Percentiles rank a stretch among this genome's conserved stretches.
phyloP scores from a whole-genome alignment of 768 basidiomycete species.

The Terana coerulea region DNA sequence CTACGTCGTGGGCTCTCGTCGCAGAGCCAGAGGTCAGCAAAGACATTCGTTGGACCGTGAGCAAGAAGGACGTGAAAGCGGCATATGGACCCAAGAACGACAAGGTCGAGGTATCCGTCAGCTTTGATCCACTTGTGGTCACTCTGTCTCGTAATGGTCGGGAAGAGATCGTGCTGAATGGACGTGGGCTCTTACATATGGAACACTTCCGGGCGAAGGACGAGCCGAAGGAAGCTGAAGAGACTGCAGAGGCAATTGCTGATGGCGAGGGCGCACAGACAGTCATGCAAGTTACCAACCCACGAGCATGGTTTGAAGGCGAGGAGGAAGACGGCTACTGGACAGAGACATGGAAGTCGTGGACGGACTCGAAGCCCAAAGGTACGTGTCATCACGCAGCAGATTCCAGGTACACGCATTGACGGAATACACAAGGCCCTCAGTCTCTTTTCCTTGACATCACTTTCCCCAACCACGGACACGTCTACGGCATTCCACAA shows the following conservation, averaged over 20 bases:
- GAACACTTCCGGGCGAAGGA: conserved; percentile 87
- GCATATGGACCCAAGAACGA: conserved; percentile 62
- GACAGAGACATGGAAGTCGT: conserved; percentile 84
- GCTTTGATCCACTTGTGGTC: conserved; percentile 74
- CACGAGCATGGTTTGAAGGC: conserved; percentile 83
- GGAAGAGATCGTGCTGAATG: conserved; percentile 87
- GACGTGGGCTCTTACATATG: conserved; percentile 90
- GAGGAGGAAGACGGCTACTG: conserved; percentile 80
- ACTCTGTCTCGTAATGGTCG: conserved; percentile 68
- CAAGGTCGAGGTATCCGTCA: conserved; percentile 57
- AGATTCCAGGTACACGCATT: conserved; percentile 6
- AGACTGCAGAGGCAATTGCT: conserved; percentile 37
- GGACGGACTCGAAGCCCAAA: conserved; percentile 95
- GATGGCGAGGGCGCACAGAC: conserved; percentile 38
- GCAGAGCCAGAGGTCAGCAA: conserved; percentile 63
- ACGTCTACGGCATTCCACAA: conserved; percentile 95
- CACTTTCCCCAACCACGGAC: conserved; percentile 85
- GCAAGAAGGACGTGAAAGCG: conserved; percentile 61
- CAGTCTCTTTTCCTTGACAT: conserved; percentile 93
- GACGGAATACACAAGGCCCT: conserved; percentile 57
- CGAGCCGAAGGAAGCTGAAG: conserved; percentile 42
- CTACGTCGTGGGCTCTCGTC: conserved; percentile 84
- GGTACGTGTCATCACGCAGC: conserved; percentile 43
- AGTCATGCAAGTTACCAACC: conserved; percentile 47
- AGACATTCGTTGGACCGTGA: conserved; percentile 59